Evolutionary conservation across 208 protist species (phyloP).

Genomic region (Naegleria gruberi): DNA sequence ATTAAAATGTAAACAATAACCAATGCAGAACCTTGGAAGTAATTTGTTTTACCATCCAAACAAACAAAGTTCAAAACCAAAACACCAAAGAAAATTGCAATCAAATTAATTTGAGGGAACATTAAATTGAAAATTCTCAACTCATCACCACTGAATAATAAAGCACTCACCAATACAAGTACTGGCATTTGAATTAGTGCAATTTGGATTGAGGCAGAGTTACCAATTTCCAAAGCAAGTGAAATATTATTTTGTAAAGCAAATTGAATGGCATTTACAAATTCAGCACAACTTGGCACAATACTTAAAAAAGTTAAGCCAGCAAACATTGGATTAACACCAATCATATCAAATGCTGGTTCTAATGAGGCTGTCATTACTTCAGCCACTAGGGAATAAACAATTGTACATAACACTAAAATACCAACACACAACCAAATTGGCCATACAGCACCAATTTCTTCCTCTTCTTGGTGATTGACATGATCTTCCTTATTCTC

Average conservation of each 20-base stretch:
- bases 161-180: conserved; percentile 40
- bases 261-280: conserved; percentile 48
- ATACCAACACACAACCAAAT: background rate
- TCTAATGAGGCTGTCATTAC: background rate
- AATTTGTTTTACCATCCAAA: conserved; percentile 45
- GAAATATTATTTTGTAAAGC: conserved; percentile 45
- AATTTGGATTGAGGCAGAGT: conserved; percentile 42
- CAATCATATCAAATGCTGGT: background rate
- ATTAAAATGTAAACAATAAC: conserved; percentile 14
- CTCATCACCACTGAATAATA: conserved; percentile 25
- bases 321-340: conserved; percentile 33
- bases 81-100: conserved; percentile 44
- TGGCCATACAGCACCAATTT: conserved; percentile 31
- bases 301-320: conserved; percentile 39
- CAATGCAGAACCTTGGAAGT: conserved; percentile 46
- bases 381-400: conserved; percentile 20
- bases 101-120: conserved; percentile 46
- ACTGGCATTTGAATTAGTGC: conserved; percentile 50
- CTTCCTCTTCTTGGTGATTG: conserved; percentile 43
- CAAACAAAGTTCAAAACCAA: conserved; percentile 49
- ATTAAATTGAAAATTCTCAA: conserved; percentile 40
- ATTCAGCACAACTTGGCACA: conserved; percentile 41
- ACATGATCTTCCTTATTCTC: conserved; percentile 43
- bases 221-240: conserved; percentile 48
- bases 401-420: conserved; percentile 43